Evolutionary conservation across 371 early-diverging fungal species (phyloP).

Genomic region (Saksenaea oblongispora): DNA sequence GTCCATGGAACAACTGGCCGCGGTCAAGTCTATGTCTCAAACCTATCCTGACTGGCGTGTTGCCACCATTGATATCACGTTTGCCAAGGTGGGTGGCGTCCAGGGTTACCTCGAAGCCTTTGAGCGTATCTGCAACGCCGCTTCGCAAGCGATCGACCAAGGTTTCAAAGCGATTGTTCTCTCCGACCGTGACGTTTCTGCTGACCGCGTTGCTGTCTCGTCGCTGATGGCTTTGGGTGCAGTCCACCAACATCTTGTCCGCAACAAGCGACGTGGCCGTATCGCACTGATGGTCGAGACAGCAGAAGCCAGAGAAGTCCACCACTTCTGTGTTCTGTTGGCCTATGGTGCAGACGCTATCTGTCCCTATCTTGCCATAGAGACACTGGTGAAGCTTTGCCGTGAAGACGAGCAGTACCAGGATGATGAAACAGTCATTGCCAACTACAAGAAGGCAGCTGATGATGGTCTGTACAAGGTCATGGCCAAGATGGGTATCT

Average conservation of each 20-base stretch:
- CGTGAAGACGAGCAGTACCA: constrained; percentile 75
- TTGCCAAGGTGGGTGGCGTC: constrained; percentile 71
- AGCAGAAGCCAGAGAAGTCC: constrained; percentile 95
- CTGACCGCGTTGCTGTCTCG: constrained; percentile 82
- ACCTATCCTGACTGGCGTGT: constrained; percentile 77
- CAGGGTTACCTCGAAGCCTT: constrained; percentile 76
- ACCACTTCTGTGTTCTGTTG: constrained; percentile 94
- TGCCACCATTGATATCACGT: constrained; percentile 87
- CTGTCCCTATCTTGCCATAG: constrained; percentile 91
- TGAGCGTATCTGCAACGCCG: constrained; percentile 86
- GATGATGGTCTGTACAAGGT: constrained; percentile 96
- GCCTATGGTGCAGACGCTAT: constrained; percentile 97
- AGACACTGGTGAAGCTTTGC: constrained; percentile 85
- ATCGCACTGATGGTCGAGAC: constrained; percentile 91
- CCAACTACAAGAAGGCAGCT: constrained; percentile 83
- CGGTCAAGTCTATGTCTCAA: constrained; percentile 67
- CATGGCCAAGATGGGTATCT: constrained; percentile 99
- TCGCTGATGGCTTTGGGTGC: constrained; percentile 91
- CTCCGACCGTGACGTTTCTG: constrained; percentile 72
- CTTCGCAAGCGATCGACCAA: constrained; percentile 76
- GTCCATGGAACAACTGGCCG: constrained; percentile 77
- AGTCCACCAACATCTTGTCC: constrained; percentile 92
- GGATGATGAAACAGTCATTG: constrained; percentile 60
- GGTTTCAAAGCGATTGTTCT: constrained; percentile 82
- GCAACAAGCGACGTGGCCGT: constrained; percentile 83